Evolutionary conservation across 495 filamentous ascomycete genomes (phyloP), one percentile per base, ranked within the genome.

Genomic region (Penicillium parvum): DNA sequence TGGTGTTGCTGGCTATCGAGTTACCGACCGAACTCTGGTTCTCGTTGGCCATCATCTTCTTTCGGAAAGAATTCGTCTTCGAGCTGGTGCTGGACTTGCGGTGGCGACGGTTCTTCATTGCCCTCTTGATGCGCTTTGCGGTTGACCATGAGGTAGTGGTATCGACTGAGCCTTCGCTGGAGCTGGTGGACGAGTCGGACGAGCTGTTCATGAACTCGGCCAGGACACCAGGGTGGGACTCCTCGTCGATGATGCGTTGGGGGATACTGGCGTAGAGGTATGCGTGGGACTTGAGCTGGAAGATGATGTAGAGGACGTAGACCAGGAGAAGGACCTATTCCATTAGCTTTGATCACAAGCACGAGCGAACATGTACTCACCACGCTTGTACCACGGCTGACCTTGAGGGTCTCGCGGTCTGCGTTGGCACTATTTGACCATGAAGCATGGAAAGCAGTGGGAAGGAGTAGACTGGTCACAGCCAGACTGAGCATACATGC

Each of bases 181-280:
- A 85, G 8, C 76, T 71, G 44, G 75, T 72, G 38, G 76, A 67
- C 1, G 82, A 86, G 12, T 74, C 76, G 50, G 75, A 81, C 4
- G 84, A 86, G 14, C 78, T 77, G 49, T 86, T 79, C 60, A 95
- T 73, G 53, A 90, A 85, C 18, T 85, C 83, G 7, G 84, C 84
- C n/a, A 90, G 71, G 0, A 91, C 77, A 42, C 90, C 90, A 3
- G 90, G 90, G 35, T 86, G 83, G 0, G 86, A 82, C 55, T 92
- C 86, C 58, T 91, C 85, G 46, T 96, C 90, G 46, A 95, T 90
- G 33, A 91, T 83, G 45, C 86, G 80, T 57, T 95, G 88, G 9
- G 90, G 89, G 6, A 85, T 92, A 52, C 88, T 90, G 45, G 85
- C 85, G 52, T 94, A 96, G 61, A 96, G 82, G 62, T 95, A 94